phyloP scores from a whole-genome alignment of 2,329 filamentous ascomycete species.

The Escovopsis sp. region DNA sequence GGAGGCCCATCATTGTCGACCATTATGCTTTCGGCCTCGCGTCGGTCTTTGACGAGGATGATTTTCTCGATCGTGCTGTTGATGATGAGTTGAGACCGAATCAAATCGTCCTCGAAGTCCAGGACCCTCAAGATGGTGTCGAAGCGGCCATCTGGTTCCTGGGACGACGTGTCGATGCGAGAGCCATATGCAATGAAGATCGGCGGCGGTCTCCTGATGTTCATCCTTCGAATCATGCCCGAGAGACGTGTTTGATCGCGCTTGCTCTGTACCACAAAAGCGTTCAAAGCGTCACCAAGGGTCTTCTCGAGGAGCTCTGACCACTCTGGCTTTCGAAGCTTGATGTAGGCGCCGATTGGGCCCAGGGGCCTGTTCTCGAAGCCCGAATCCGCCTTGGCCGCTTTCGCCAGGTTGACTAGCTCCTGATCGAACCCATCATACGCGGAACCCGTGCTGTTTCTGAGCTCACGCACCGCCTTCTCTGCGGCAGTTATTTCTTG shows the following conservation, averaged over 20 bases:
- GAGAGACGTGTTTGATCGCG: constrained; percentile 58
- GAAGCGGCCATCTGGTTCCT: constrained; percentile 60
- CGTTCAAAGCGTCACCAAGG: constrained; percentile 54
- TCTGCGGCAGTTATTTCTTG: constrained; percentile 40
- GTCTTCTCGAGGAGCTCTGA: constrained; percentile 64
- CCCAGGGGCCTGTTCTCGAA: constrained; percentile 67
- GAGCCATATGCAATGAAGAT: constrained; percentile 25
- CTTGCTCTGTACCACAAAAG: constrained; percentile 70
- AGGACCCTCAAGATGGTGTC: constrained; percentile 70
- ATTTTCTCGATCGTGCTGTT: constrained; percentile 71
- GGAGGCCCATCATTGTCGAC: constrained; percentile 42
- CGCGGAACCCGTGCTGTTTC: constrained; percentile 38
- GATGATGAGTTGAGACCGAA: constrained; percentile 74
- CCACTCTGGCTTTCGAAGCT: constrained; percentile 69
- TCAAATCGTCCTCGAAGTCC: constrained; percentile 64
- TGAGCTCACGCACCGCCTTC: constrained; percentile 32
- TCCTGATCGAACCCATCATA: constrained; percentile 49
- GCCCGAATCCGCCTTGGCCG: constrained; percentile 53
- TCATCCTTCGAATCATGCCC: constrained; percentile 44
- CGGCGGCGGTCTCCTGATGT: constrained; percentile 33
- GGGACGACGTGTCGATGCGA: constrained; percentile 19
- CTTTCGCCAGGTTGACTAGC: constrained; percentile 48
- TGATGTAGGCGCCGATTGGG: constrained; percentile 66
- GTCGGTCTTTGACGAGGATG: constrained; percentile 55
- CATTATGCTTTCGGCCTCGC: constrained; percentile 56